A percentile compares a stretch with the other conserved stretches of the same genome.
These are phyloP conservation scores for Neurospora sp. DNA, from an alignment of 495 filamentous ascomycete species.

Conservation along the genomic window DNA sequence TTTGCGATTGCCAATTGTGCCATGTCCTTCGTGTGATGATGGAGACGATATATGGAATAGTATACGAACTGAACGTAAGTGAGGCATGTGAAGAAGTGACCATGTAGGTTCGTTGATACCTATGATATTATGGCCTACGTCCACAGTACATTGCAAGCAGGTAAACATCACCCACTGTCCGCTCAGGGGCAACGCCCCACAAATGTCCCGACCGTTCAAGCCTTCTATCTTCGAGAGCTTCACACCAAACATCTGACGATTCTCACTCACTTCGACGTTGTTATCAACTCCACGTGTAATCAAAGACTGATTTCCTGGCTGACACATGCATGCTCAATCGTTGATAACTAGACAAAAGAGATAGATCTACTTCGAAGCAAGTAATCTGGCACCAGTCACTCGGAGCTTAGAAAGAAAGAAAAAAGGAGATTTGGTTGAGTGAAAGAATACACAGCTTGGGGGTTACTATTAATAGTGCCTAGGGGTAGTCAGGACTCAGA, in stretches of 20 bases:
- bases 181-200: not conserved
- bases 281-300: not conserved
- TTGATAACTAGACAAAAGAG: not conserved
- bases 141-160: not conserved
- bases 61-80: not conserved
- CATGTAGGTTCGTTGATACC: not conserved
- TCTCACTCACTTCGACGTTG: no score
- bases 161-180: not conserved
- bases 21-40: not conserved
- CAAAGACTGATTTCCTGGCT: not conserved
- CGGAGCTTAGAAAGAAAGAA: not conserved
- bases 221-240: not conserved
- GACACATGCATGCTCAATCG: not conserved
- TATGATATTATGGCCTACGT: not conserved
- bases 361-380: not conserved
- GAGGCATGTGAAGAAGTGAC: not conserved
- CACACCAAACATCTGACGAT: not conserved
- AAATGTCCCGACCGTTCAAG: not conserved
- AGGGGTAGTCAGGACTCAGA: not conserved
- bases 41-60: not conserved
- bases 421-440: not conserved
- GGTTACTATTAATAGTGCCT: not conserved
- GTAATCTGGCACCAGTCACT: not conserved
- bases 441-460: not conserved
- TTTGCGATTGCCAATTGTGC: not conserved